Percentiles rank a stretch among this genome's conserved stretches.
These are phyloP conservation scores for Dryadomyces quercivorus DNA, from an alignment of 2,329 filamentous ascomycete genomes.

Conservation along the genomic window DNA sequence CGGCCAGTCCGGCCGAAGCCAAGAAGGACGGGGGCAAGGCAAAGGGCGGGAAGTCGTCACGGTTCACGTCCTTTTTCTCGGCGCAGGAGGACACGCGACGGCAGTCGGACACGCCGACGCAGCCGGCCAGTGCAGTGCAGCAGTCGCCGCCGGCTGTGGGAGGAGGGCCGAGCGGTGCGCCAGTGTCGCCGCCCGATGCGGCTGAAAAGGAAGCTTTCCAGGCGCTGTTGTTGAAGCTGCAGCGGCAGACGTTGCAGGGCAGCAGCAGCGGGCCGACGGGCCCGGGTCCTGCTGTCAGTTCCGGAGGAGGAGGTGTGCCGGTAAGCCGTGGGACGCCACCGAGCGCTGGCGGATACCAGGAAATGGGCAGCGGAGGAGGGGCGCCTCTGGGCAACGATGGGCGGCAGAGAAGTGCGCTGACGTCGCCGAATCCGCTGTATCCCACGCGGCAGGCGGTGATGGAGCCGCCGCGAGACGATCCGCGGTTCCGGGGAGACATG, in stretches of 20 bases:
- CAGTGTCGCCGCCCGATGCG: constrained; percentile 25
- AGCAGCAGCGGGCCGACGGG: constrained; percentile 7
- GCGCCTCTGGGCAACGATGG: constrained; percentile 13
- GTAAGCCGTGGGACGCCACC: constrained; percentile 6
- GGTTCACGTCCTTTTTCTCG: constrained; percentile 74
- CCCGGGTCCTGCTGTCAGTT: not conserved
- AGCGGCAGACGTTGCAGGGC: constrained; percentile 36
- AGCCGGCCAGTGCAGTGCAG: constrained; percentile 9
- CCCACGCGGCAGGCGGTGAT: constrained; percentile 25
- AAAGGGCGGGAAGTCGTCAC: constrained; percentile 59
- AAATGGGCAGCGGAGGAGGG: constrained; percentile 2
- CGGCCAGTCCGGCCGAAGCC: constrained; percentile 28
- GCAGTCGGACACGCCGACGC: constrained; percentile 34
- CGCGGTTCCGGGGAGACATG: constrained; percentile 21
- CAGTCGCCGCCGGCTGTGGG: constrained; percentile 15
- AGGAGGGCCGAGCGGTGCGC: constrained; percentile 4
- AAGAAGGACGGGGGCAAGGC: constrained; percentile 35
- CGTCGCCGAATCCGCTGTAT: constrained; percentile 31
- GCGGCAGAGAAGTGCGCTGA: constrained; percentile 25
- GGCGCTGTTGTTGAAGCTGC: constrained; percentile 69
- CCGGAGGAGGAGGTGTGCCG: too few relatives aligned
- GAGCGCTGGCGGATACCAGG: constrained; percentile 9
- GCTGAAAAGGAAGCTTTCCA: constrained; percentile 81
- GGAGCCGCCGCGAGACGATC: constrained; percentile 23
- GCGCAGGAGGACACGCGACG: constrained; percentile 40